Evolutionary conservation across 1,284 basidiomycete genomes (phyloP), one percentile per base, ranked within the genome.

Genomic region (Apiotrichum siamense): DNA sequence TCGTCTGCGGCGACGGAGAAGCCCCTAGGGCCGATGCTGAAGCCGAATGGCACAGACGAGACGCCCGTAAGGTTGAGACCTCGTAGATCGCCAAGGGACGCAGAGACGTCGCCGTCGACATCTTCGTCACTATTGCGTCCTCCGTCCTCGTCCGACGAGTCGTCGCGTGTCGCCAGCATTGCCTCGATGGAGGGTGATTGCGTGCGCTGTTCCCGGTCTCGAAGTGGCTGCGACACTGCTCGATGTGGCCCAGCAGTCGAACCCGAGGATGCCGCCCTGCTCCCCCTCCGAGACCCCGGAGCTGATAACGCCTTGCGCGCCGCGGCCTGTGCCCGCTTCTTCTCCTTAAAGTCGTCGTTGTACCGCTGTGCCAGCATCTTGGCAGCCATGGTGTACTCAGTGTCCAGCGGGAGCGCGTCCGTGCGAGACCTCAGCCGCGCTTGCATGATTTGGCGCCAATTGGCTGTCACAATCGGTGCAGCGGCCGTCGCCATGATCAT

Each of bases 1-100:
- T 39, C 46, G 2, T 52, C 38, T 10, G 21, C 39, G 5, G 50
- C 47, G 17, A 52, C 48, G 5, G 25, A 26, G 40, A 65, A 64
- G 1, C 64, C 64, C 23, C 52, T 40, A 0, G 64, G 60, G 9
- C 64, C 62, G 23, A 66, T 62, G 11, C 57, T 66, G 44, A 66
- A 66, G 1, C 54, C 60, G 41, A 65, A 63, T 2, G 63, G 53
- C 10, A 32, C 48, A 20, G 45, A 36, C 15, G 26, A 12, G 2
- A 27, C 7, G 15, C 25, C 39, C 6, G 39, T 6, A n/a, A 41
- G 39, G 12, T 13, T 18, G 23, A 26, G 25, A 4, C 29, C 26
- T 13, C 27, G 17, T 2, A 45, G 31, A 15, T 45, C 31, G 18
- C n/a, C 7, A 4, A 4, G 11, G 24, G 20, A 7, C n/a, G 24